Evolutionary conservation across 2,329 filamentous ascomycete genomes (phyloP).

Genomic region (Dactylellina leptospora): DNA sequence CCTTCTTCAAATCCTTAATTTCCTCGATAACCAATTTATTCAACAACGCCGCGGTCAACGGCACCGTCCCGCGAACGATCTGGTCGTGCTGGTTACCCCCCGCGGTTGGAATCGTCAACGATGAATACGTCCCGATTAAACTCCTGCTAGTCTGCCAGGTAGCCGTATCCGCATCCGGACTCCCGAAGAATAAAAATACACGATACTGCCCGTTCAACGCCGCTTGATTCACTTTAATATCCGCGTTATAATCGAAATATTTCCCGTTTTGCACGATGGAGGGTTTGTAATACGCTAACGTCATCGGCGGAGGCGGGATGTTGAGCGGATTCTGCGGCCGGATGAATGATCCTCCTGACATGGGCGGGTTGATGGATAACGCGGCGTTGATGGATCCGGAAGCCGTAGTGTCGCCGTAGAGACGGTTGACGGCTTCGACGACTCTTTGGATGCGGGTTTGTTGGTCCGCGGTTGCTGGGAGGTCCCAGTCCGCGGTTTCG

Average conservation of each 20-base stretch:
- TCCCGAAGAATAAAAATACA: slow-evolving; percentile 22
- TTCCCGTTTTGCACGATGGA: slow-evolving; percentile 17
- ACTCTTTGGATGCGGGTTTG: slow-evolving; percentile 62
- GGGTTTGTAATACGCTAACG: slow-evolving; percentile 1
- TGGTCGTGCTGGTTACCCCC: slow-evolving; percentile 19
- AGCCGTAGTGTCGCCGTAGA: slow-evolving; percentile 65
- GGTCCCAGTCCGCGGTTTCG: slow-evolving; percentile 21
- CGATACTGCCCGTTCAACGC: slow-evolving; percentile 10
- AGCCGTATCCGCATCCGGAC: background rate
- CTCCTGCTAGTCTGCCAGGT: slow-evolving; percentile 11
- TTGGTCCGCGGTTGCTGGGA: slow-evolving; percentile 57
- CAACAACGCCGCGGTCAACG: slow-evolving; percentile 59
- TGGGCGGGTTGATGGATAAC: slow-evolving; percentile 1
- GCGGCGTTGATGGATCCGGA: slow-evolving; percentile 32
- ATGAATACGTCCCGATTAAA: slow-evolving; percentile 17
- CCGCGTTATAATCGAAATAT: slow-evolving; percentile 21
- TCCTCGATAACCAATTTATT: slow-evolving; percentile 57
- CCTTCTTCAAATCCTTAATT: slow-evolving; percentile 57
- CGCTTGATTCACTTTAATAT: slow-evolving; percentile 11
- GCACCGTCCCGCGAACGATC: slow-evolving; percentile 60
- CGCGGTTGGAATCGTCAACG: slow-evolving; percentile 5
- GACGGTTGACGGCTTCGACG: slow-evolving; percentile 67
- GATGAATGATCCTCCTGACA: background rate
- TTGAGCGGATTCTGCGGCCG: background rate
- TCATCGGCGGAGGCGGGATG: background rate